Base-by-base conservation (phyloP, 768 basidiomycete genomes). In the Phanerochaete carnosa region DNA sequence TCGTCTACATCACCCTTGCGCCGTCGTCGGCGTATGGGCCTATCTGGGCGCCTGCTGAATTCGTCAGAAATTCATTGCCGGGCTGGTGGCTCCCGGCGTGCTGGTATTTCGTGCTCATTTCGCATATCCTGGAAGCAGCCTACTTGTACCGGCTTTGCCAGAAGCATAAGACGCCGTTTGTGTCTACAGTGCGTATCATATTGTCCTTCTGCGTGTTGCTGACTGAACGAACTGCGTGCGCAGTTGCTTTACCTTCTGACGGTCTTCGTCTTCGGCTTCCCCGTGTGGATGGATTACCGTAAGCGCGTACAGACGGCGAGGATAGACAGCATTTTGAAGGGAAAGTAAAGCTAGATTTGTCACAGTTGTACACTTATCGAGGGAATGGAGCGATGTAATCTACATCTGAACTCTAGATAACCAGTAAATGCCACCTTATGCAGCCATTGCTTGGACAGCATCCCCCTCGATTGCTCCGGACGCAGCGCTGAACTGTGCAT, bases 281-380 rank as follows among this genome's bases (percentile, higher is more conserved):
- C 86, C 0, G 76, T 84, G 12, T 83, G 82, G 77, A 28, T 59
- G 11, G 80, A 84, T 62, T 71, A 92, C 62, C 75, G 82, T 57
- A 79, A 72, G 64, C 80, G 82, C 26, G 81, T 92, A 11, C 88
- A 92, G 62, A 72, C 75, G 32, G 84, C 85, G 16, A 80, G 90
- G 2, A 93, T 93, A 45, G 84, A 90, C 58, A 90, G 89, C 29
- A 88, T 93, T 3, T 86, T 89, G 87, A 93, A 92, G 70, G 81
- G 82, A 11, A 74, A 89, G 35, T 62, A 56, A 35, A 35, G n/a
- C n/a, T n/a, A n/a, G n/a, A n/a, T n/a, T n/a, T n/a, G n/a, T n/a
- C n/a, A n/a, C n/a, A n/a, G n/a, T n/a, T n/a, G n/a, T n/a, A n/a
- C n/a, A n/a, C n/a, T n/a, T n/a, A n/a, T n/a, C n/a, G n/a, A n/a